These are phyloP conservation scores for Herpetospermum pedunculosum DNA, from an alignment of 306 rosid species.

Conservation along the genomic window DNA sequence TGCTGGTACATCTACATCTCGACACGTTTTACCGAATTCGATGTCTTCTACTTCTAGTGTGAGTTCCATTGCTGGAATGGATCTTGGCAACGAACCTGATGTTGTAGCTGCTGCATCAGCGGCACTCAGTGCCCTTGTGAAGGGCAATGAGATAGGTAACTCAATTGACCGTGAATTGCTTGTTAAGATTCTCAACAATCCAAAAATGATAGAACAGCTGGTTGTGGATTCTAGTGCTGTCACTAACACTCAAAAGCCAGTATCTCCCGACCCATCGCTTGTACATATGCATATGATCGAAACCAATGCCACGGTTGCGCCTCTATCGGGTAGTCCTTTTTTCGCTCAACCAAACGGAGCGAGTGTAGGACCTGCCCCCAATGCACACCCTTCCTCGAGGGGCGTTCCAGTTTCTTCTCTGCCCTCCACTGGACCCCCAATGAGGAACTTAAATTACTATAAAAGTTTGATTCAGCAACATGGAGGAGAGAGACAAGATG, in stretches of 20 bases:
- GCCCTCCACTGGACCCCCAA: constrained; percentile 23
- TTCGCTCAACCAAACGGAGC: constrained; percentile 21
- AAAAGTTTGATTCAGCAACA: constrained; percentile 94
- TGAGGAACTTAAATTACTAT: constrained; percentile 62
- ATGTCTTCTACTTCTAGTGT: background rate
- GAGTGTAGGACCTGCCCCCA: constrained; percentile 3
- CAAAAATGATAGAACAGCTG: constrained; percentile 67
- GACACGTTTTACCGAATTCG: constrained; percentile 11
- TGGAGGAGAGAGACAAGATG: constrained; percentile 74
- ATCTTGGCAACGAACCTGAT: constrained; percentile 23
- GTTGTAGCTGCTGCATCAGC: constrained; percentile 50
- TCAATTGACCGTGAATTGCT: constrained; percentile 63
- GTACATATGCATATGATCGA: constrained; percentile 24
- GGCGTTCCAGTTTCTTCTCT: constrained; percentile 19
- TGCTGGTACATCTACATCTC: constrained; percentile 24
- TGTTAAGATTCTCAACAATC: constrained; percentile 54
- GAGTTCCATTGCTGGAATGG: background rate
- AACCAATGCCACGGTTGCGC: constrained; percentile 12
- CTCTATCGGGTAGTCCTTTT: constrained; percentile 25
- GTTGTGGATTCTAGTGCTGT: constrained; percentile 42
- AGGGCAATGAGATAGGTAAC: constrained; percentile 54
- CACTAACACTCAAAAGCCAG: constrained; percentile 23
- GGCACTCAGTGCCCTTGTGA: constrained; percentile 47
- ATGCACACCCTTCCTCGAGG: background rate
- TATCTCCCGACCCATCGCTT: constrained; percentile 24